Evolutionary conservation across 208 protist species (phyloP).

Genomic region (Leishmania mexicana): DNA sequence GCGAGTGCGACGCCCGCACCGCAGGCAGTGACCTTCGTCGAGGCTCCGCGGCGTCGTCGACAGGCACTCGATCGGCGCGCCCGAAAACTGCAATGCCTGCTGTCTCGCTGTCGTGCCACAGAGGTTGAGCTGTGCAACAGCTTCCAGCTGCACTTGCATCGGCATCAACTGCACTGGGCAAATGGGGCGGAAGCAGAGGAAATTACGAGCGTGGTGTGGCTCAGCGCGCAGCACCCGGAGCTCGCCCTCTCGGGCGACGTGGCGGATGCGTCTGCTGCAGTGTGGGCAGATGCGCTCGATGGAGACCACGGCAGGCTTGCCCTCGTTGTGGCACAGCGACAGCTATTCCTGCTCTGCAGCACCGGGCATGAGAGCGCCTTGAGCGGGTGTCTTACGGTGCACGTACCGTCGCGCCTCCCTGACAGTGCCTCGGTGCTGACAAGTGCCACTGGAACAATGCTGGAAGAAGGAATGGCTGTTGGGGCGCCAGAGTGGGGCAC

Average conservation of each 20-base stretch:
- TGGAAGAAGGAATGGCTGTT: neutral
- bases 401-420: neutral
- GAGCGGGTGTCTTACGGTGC: conserved; percentile 9
- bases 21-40: neutral
- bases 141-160: conserved; percentile 25
- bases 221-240: neutral
- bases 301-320: conserved; percentile 10
- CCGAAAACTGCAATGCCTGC: conserved; percentile 11
- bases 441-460: neutral
- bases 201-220: conserved; percentile 31
- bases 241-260: neutral
- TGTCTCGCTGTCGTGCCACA: conserved; percentile 3
- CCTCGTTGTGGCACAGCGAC: conserved; percentile 24
- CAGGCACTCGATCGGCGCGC: conserved; percentile 15
- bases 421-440: neutral
- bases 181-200: conserved; percentile 17
- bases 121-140: conserved; percentile 22
- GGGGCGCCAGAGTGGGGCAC: neutral
- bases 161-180: conserved; percentile 35
- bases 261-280: neutral
- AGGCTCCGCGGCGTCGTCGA: neutral
- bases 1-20: neutral
- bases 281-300: neutral
- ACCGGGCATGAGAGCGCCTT: conserved; percentile 10
- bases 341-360: conserved; percentile 26